These are phyloP conservation scores for Rhodamnia argentea DNA, from an alignment of 345 rosid species.

Conservation along the genomic window DNA sequence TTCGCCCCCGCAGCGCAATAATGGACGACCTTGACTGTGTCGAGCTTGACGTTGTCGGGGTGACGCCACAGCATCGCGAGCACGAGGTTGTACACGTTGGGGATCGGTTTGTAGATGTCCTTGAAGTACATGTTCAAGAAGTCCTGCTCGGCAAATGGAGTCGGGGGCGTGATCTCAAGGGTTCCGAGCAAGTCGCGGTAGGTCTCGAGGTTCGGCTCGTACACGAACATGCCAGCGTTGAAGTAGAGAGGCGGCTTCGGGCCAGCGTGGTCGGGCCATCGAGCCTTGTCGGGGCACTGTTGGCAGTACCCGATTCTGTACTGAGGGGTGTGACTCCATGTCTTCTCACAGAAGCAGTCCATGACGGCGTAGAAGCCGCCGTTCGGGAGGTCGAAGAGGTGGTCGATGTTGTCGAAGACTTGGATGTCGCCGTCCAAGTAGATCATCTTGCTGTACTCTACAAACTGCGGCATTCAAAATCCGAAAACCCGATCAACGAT, in stretches of 20 bases:
- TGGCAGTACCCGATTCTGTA: slow-evolving; percentile 39
- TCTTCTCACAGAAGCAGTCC: slow-evolving; percentile 49
- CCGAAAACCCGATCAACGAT: neutral
- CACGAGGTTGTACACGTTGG: slow-evolving; percentile 28
- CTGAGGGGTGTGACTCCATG: slow-evolving; percentile 30
- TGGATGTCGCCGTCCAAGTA: slow-evolving; percentile 34
- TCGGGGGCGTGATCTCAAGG: slow-evolving; percentile 24
- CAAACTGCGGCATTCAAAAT: slow-evolving; percentile 7
- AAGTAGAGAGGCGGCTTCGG: slow-evolving; percentile 31
- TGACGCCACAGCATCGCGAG: slow-evolving; percentile 50
- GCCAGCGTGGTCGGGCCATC: slow-evolving; percentile 26
- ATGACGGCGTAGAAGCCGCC: slow-evolving; percentile 33
- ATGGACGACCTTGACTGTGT: slow-evolving; percentile 26
- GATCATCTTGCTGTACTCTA: slow-evolving; percentile 27
- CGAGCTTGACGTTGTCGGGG: slow-evolving; percentile 25
- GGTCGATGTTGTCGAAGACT: slow-evolving; percentile 32
- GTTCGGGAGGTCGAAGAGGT: slow-evolving; percentile 15
- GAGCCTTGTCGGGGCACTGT: slow-evolving; percentile 29
- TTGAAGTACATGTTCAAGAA: slow-evolving; percentile 39
- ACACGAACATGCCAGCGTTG: slow-evolving; percentile 39
- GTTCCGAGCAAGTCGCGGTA: slow-evolving; percentile 19
- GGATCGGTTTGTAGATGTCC: slow-evolving; percentile 25
- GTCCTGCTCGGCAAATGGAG: slow-evolving; percentile 50
- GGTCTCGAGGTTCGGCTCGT: slow-evolving; percentile 22
- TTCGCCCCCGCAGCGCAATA: slow-evolving; percentile 40